Base-by-base conservation (phyloP, 129 eudicot species). In the carrot (Daucus carota) region DNA sequence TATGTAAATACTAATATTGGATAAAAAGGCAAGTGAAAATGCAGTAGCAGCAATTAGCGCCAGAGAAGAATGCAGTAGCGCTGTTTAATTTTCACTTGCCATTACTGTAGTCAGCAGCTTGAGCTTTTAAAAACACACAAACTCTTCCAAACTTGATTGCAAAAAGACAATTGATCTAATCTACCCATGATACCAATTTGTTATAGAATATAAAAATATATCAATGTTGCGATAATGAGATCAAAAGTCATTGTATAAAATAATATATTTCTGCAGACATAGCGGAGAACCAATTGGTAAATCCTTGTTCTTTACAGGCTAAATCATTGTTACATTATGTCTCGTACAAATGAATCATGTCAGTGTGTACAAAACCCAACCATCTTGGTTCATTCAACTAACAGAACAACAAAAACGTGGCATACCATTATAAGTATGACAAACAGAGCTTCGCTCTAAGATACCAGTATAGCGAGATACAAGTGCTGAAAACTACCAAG, bases 331-430 rank as follows among this genome's bases (percentile, higher is more conserved):
- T 67, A 67, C 43, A 67, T 67, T 34, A 67, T 18, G 72, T 34
- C 72, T 17, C 41, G 2, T 67, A 67, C 72, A 67, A 67, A 67
- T 17, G 44, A 67, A 67, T 67, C 44, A 67, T 14, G 40, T 63
- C 70, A 67, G 72, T 67, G 72, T 67, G 72, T 67, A 67, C 72
- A 67, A 33, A 34, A 67, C 72, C 26, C 72, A 34, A 67, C 24
- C 42, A 67, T 7, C 28, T 67, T 34, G 72, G 72, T 67, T 67
- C 42, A 32, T 67, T 67, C 43, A 67, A 67, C 72, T 34, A 67
- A 67, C 72, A 34, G 38, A 67, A 32, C 72, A 32, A 67, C 72
- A 34, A 67, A 67, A 67, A 32, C 43, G 42, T 32, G 72, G 43
- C 72, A 67, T 67, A 34, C 43, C 5, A 34, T 32, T 3, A 18